Percentiles rank a stretch among this genome's conserved stretches.
Evolutionary conservation across 345 rosid genomes (phyloP).

Genomic region (Draba incana): DNA sequence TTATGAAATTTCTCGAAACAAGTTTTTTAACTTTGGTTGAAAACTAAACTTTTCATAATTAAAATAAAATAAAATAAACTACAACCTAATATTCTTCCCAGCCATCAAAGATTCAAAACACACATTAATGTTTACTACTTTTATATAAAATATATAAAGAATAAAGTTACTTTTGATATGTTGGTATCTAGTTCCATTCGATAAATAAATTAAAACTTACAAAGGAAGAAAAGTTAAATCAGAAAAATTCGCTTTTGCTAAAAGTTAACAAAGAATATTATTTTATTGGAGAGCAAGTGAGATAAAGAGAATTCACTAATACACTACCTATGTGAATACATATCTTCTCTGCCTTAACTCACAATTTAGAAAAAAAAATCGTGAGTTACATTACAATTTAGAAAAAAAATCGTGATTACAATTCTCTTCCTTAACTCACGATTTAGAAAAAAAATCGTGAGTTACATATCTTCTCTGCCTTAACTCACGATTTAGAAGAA

Average conservation of each 20-base stretch:
- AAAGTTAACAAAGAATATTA: slow-evolving; percentile 36
- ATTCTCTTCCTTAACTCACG: neutral
- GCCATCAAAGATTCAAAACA: neutral
- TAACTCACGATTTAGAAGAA: no score
- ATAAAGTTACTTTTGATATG: slow-evolving; percentile 18
- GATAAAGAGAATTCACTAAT: slow-evolving; percentile 20
- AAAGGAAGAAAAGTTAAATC: slow-evolving; percentile 23
- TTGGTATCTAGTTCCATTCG: slow-evolving; percentile 30
- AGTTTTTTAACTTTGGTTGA: no score
- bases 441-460: no score
- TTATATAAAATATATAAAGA: neutral
- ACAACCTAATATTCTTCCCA: neutral
- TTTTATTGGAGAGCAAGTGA: slow-evolving; percentile 30
- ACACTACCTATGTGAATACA: slow-evolving; percentile 1
- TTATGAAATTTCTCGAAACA: no score
- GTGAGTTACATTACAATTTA: no score
- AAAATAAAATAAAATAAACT: no score
- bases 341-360: neutral
- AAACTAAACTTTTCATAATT: no score
- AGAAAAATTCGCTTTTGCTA: slow-evolving; percentile 17
- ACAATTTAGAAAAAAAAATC: no score
- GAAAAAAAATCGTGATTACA: no score
- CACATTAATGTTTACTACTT: neutral
- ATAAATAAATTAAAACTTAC: neutral
- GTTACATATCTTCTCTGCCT: neutral